Evolutionary conservation across 2,329 filamentous ascomycete species (phyloP).

Genomic region (Sarocladium brachiariae): DNA sequence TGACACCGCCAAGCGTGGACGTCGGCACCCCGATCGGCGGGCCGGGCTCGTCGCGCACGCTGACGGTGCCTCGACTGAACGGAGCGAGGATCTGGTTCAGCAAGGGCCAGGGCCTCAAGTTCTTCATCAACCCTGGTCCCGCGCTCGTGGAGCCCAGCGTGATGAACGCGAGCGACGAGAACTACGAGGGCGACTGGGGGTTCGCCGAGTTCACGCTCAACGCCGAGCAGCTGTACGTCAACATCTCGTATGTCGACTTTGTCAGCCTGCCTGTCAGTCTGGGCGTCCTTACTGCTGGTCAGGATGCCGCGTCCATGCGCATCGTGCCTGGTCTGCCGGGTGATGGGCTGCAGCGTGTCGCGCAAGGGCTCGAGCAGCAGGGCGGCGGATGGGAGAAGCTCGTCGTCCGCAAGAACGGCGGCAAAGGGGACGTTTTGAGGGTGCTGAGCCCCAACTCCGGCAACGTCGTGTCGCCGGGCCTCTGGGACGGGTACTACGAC

Average conservation of each 20-base stretch:
- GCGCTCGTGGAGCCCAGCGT: constrained; percentile 69
- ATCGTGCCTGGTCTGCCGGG: constrained; percentile 42
- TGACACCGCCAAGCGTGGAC: constrained; percentile 46
- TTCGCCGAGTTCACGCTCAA: constrained; percentile 66
- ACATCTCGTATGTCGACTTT: constrained; percentile 73
- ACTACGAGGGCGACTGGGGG: constrained; percentile 55
- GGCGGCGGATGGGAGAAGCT: constrained; percentile 45
- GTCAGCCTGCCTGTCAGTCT: constrained; percentile 58
- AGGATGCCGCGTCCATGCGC: constrained; percentile 32
- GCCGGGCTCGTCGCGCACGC: constrained; percentile 49
- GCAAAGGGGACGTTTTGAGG: constrained; percentile 33
- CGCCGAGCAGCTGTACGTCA: constrained; percentile 52
- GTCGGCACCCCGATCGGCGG: constrained; percentile 58
- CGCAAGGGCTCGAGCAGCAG: constrained; percentile 37
- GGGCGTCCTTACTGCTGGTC: constrained; percentile 34
- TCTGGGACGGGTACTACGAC: constrained; percentile 45
- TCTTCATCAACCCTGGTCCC: constrained; percentile 64
- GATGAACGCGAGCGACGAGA: constrained; percentile 57
- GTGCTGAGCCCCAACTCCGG: constrained; percentile 48
- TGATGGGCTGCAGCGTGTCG: constrained; percentile 40
- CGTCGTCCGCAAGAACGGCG: constrained; percentile 34
- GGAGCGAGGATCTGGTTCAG: constrained; percentile 70
- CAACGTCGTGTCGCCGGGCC: constrained; percentile 32
- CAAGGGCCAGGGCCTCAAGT: constrained; percentile 51
- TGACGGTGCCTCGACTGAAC: constrained; percentile 63